phyloP scores from a whole-genome alignment of 352 stramenopile genomes.

The Phytophthora nicotianae region DNA sequence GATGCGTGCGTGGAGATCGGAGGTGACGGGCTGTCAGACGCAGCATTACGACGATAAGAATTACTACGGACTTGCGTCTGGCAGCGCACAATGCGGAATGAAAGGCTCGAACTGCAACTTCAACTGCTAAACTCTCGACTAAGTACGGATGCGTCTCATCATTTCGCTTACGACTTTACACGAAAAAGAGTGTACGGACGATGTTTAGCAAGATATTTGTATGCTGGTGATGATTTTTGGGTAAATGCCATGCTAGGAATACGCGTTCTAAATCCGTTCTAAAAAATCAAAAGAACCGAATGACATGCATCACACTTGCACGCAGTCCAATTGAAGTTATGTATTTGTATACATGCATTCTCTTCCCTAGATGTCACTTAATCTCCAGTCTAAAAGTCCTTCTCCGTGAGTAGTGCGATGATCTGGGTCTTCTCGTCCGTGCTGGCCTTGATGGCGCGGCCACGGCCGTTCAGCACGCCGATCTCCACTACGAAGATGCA shows the following conservation, averaged over 20 bases:
- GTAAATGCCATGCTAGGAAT: neutral
- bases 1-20: neutral
- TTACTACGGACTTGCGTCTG: neutral
- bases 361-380: constrained; percentile 1
- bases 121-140: constrained; percentile 6
- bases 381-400: constrained; percentile 54
- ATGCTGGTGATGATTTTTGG: constrained; percentile 1
- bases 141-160: constrained; percentile 12
- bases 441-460: constrained; percentile 48
- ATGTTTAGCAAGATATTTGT: constrained; percentile 3
- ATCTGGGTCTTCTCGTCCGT: constrained; percentile 42
- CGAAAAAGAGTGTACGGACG: neutral
- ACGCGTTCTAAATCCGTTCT: neutral
- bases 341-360: constrained; percentile 21
- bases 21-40: neutral
- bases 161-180: constrained; percentile 11
- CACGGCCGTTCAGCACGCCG: constrained; percentile 56
- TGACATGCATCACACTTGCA: neutral
- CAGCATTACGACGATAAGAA: constrained; percentile 17
- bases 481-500: constrained; percentile 97
- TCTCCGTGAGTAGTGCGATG: constrained; percentile 74
- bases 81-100: constrained; percentile 15
- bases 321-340: constrained; percentile 13
- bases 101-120: constrained; percentile 8
- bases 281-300: neutral